A percentile compares a stretch with the other conserved stretches of the same genome.
Conservation (phyloP, 768 basidiomycete species). For the Mycena amicta region DNA sequence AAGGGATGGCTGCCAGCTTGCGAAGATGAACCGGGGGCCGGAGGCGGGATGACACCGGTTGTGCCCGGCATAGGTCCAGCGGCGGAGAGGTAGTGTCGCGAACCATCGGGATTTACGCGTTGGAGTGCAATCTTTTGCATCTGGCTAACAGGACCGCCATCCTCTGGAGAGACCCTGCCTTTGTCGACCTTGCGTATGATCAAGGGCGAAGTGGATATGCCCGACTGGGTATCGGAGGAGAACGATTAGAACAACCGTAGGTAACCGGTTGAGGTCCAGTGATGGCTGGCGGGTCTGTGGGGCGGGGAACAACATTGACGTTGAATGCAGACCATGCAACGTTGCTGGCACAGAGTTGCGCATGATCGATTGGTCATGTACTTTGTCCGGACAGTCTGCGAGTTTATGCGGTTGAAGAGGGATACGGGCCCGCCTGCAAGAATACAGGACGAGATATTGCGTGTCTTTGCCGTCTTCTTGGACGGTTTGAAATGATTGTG, state of each 20-base stretch:
- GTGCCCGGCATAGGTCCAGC: slow-evolving; percentile 82
- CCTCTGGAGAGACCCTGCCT: slow-evolving; percentile 81
- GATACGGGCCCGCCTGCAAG: slow-evolving; percentile 87
- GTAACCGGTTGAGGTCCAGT: slow-evolving; percentile 80
- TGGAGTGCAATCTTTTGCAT: slow-evolving; percentile 96
- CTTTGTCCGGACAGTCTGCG: slow-evolving; percentile 95
- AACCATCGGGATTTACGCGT: slow-evolving; percentile 78
- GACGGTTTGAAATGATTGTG: slow-evolving; percentile 94
- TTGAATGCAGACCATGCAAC: slow-evolving; percentile 93
- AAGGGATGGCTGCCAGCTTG: slow-evolving; percentile 82
- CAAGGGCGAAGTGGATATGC: slow-evolving; percentile 83
- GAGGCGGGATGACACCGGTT: slow-evolving; percentile 65
- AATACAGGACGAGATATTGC: slow-evolving; percentile 89
- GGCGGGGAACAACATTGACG: slow-evolving; percentile 83
- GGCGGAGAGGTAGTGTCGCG: slow-evolving; percentile 86
- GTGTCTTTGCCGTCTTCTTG: slow-evolving; percentile 95
- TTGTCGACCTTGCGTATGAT: slow-evolving; percentile 93
- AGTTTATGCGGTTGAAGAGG: slow-evolving; percentile 95
- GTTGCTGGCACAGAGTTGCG: slow-evolving; percentile 85
- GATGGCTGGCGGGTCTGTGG: slow-evolving; percentile 59
- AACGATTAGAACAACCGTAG: slow-evolving; percentile 87
- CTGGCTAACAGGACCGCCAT: slow-evolving; percentile 91
- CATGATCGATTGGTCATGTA: slow-evolving; percentile 93
- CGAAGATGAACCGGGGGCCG: slow-evolving; percentile 73
- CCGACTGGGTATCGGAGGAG: slow-evolving; percentile 83